Conservation (phyloP, 1,284 basidiomycete genomes). For the Puccinia coronata region DNA sequence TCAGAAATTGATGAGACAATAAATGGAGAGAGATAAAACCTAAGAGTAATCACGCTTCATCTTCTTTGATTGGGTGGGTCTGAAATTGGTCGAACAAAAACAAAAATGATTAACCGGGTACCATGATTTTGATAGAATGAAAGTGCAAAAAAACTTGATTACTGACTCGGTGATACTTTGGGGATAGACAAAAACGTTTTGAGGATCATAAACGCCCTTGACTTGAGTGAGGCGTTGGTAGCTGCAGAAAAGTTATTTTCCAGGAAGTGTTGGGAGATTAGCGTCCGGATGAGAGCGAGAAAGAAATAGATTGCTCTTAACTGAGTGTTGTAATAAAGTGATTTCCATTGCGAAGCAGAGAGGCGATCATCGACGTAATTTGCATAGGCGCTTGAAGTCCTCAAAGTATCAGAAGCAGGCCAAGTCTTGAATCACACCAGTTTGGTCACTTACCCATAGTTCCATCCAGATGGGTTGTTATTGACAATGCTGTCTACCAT, state of each 20-base stretch:
- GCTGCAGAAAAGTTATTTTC: neutral
- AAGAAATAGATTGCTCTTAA: neutral
- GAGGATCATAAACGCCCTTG: conserved; percentile 34
- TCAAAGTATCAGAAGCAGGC: neutral
- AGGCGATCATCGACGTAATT: conserved; percentile 45
- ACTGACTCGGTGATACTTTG: conserved; percentile 13
- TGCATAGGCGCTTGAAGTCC: conserved; percentile 27
- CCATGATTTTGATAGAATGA: too few relatives aligned
- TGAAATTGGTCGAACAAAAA: too few relatives aligned
- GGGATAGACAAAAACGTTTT: conserved; percentile 24
- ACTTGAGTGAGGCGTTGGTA: conserved; percentile 22
- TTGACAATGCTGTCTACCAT: conserved; percentile 30
- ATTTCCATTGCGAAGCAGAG: conserved; percentile 29
- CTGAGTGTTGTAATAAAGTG: conserved; percentile 31
- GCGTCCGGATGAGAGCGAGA: neutral
- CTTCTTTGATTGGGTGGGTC: too few relatives aligned
- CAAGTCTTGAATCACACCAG: too few relatives aligned
- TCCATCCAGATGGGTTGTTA: conserved; percentile 31
- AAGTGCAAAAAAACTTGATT: too few relatives aligned
- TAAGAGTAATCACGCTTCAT: too few relatives aligned
- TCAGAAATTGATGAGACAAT: too few relatives aligned
- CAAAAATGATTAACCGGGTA: too few relatives aligned
- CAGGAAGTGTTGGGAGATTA: too few relatives aligned
- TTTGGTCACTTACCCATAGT: conserved; percentile 20
- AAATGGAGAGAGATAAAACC: too few relatives aligned